These are phyloP conservation scores for Cochlearia excelsa DNA, from an alignment of 345 rosid genomes.

Conservation along the genomic window DNA sequence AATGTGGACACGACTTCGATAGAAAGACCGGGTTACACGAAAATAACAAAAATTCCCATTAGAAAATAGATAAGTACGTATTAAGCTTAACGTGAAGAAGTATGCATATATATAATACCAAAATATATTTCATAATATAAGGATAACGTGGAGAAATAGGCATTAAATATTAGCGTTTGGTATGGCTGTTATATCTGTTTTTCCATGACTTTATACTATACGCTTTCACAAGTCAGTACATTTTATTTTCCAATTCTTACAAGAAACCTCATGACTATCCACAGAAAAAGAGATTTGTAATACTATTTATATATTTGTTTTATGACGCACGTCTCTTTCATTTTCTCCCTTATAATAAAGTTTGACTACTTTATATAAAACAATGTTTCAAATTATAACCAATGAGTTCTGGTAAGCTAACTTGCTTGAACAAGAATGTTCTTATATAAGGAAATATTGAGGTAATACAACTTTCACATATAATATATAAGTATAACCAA, in stretches of 20 bases:
- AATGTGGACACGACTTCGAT: slow-evolving; percentile 26
- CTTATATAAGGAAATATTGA: slow-evolving; percentile 4
- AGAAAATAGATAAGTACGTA: slow-evolving; percentile 6
- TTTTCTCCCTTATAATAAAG: neutral
- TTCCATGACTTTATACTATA: slow-evolving; percentile 26
- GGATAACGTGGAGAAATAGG: slow-evolving; percentile 32
- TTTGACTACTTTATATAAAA: neutral
- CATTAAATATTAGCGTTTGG: slow-evolving; percentile 28
- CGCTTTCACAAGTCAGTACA: slow-evolving; percentile 15
- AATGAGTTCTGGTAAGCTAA: slow-evolving; percentile 18
- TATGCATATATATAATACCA: slow-evolving; percentile 28
- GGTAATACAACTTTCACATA: neutral
- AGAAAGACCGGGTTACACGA: slow-evolving; percentile 29
- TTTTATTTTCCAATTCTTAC: slow-evolving; percentile 18
- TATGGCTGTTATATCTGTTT: slow-evolving; percentile 36
- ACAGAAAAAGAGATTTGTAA: neutral
- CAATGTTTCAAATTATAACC: slow-evolving; percentile 6
- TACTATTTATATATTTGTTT: neutral
- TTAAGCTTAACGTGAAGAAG: slow-evolving; percentile 29
- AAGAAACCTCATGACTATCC: slow-evolving; percentile 23
- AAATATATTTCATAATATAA: slow-evolving; percentile 19
- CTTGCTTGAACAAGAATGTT: slow-evolving; percentile 25
- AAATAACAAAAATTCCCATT: slow-evolving; percentile 17
- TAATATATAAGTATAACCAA: no score
- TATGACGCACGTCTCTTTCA: slow-evolving; percentile 8